Percentiles rank a stretch among this genome's conserved stretches.
phyloP scores from a whole-genome alignment of 202 grass and related monocot species.

The Zizania palustris region DNA sequence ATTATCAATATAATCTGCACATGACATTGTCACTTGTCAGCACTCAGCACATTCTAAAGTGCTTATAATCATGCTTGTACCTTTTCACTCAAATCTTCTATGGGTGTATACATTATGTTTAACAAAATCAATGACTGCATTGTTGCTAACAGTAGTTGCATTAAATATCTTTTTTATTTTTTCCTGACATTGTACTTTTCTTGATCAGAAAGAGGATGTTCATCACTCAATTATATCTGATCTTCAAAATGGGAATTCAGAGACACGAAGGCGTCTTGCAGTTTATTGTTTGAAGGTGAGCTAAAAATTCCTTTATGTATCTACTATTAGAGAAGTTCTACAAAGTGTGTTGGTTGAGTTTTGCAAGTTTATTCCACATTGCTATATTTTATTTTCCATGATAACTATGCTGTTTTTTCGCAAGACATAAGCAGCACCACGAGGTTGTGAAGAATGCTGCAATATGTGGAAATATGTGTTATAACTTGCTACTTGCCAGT shows the following conservation, averaged over 20 bases:
- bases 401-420: not conserved
- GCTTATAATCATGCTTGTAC: not conserved
- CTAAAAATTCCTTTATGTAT: conserved; percentile 25
- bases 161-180: conserved; percentile 17
- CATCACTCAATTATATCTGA: conserved; percentile 99
- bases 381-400: not conserved
- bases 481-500: not conserved
- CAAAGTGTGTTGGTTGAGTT: conserved; percentile 30
- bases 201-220: conserved; percentile 93
- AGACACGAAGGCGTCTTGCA: conserved; percentile 86
- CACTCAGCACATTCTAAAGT: conserved; percentile 9
- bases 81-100: conserved; percentile 24
- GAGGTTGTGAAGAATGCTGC: conserved; percentile 8
- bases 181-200: conserved; percentile 35
- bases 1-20: no score
- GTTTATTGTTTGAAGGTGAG: conserved; percentile 98
- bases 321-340: conserved; percentile 18
- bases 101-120: not conserved
- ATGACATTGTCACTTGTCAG: no score
- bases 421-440: conserved; percentile 1
- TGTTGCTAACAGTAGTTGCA: conserved; percentile 19
- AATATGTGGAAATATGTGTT: not conserved
- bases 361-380: conserved; percentile 18
- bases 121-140: not conserved
- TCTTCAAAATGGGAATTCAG: conserved; percentile 95